phyloP scores from a whole-genome alignment of 2,329 filamentous ascomycete genomes.

The Pseudocercospora fijiensis region DNA sequence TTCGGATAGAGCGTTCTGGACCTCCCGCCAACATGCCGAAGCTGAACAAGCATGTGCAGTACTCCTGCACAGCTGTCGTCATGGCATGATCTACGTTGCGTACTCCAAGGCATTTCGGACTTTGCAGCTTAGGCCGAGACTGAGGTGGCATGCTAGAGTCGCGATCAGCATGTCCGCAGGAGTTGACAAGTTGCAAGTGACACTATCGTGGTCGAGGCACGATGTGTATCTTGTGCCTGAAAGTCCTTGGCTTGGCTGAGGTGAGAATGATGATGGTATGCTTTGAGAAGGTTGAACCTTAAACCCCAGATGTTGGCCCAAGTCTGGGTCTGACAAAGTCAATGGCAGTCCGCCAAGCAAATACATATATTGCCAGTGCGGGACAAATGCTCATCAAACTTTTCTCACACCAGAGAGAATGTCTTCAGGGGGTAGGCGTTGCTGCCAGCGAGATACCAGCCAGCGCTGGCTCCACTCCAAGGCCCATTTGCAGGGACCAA shows the following conservation, averaged over 20 bases:
- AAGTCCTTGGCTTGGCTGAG: slow-evolving; percentile 7
- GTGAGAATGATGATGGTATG: neutral
- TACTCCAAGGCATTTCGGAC: neutral
- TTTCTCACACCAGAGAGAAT: neutral
- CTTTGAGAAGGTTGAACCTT: neutral
- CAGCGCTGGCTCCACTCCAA: neutral
- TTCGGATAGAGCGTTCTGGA: neutral
- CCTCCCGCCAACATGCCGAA: neutral
- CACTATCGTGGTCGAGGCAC: neutral
- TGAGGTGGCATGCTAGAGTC: neutral
- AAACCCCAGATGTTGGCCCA: neutral
- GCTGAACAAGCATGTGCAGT: neutral
- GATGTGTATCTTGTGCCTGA: neutral
- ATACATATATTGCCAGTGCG: neutral
- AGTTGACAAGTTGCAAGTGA: neutral
- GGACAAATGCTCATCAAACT: neutral
- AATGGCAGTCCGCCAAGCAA: neutral
- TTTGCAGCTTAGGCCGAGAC: neutral
- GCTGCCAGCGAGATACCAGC: neutral
- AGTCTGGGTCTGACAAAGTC: neutral
- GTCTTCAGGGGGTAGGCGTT: neutral
- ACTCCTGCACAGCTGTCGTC: neutral
- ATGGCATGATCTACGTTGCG: neutral
- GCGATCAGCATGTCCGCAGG: neutral
- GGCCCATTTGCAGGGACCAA: neutral